Evolutionary conservation across 2,329 filamentous ascomycete genomes (phyloP), one percentile per base, ranked within the genome.

Genomic region (Colletotrichum tabaci): DNA sequence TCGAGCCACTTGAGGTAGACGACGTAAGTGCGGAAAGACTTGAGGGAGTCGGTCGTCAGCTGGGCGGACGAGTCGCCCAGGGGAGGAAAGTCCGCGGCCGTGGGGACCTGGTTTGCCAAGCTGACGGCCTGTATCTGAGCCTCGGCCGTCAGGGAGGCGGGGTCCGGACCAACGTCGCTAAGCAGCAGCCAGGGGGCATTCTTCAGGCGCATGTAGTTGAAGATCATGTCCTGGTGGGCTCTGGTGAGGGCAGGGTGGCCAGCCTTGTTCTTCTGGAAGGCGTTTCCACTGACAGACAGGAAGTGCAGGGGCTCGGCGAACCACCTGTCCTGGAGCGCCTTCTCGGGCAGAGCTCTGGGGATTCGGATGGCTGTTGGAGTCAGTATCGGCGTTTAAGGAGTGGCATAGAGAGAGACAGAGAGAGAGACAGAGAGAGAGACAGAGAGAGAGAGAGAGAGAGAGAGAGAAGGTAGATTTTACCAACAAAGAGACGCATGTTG

Each of bases 1-100:
- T 98, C 95, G 1, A 99, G 84, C 82, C 96, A 92, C 74, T 92
- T 89, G 71, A 99, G 85, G 78, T 99, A 99, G 4, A 90, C 91
- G 38, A 97, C 85, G 79, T 98, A 83, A 30, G 80, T 77, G 61
- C 71, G 60, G 67, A 72, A 74, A 12, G 67, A 56, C 61, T 61
- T 72, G 8, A 84, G 21, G 5, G 60, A 30, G 13, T 72, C 53
- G 3, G 52, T 66, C 77, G 66, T 7, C 73, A 68, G 40, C 79
- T 82, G 53, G 2, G 49, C 47, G 16, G 61, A 52, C 8, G 93
- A 90, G 78, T 96, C 93, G 4, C 90, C 87, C 9, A 95, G 88
- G 5, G 91, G 91, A 0, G 95, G 95, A 74, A 91, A 93, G 66
- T 89, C 87, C 15, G 83, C 83, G 15, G 83, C 80, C n/a, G 86